Evolutionary conservation across 768 basidiomycete genomes (phyloP).

Genomic region (Holtermannia corniformis): DNA sequence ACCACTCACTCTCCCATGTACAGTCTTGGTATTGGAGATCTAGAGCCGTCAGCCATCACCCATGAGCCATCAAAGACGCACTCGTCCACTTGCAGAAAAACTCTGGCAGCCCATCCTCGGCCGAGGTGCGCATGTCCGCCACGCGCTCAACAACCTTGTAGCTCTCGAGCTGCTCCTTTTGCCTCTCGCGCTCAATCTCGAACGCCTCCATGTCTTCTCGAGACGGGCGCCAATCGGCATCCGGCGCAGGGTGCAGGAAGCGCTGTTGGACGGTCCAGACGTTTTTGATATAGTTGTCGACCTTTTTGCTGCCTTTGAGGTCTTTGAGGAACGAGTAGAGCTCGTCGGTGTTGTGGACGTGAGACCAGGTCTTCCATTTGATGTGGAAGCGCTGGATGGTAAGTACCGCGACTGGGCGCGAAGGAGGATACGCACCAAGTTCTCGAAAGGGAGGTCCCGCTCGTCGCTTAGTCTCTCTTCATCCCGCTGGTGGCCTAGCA

Average conservation of each 20-base stretch:
- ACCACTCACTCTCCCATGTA: conserved; percentile 74
- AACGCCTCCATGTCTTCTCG: conserved; percentile 84
- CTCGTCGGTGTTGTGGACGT: conserved; percentile 99
- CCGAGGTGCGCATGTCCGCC: conserved; percentile 47
- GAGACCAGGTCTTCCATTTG: conserved; percentile 98
- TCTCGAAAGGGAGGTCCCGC: conserved; percentile 76
- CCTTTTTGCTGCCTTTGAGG: conserved; percentile 89
- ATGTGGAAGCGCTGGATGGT: conserved; percentile 81
- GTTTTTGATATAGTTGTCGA: conserved; percentile 97
- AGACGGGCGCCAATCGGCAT: conserved; percentile 54
- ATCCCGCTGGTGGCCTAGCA: conserved; percentile 76
- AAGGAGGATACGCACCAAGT: conserved; percentile 53
- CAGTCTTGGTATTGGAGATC: conserved; percentile 81
- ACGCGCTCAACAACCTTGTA: conserved; percentile 88
- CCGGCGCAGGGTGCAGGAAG: conserved; percentile 55
- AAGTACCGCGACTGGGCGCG: conserved; percentile 2
- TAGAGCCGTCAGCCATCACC: conserved; percentile 3
- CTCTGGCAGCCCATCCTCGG: conserved; percentile 49
- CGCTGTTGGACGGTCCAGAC: conserved; percentile 50
- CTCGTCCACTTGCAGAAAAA: conserved; percentile 97
- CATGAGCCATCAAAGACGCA: too few species aligned
- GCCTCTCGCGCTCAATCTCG: conserved; percentile 78
- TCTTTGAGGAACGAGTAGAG: conserved; percentile 90
- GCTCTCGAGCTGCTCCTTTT: conserved; percentile 80
- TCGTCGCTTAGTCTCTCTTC: conserved; percentile 58